Evolutionary conservation across 1,139 yeast genomes (phyloP), one percentile per base, ranked within the genome.

Genomic region (Spencermartinsiella ligniputridi): DNA sequence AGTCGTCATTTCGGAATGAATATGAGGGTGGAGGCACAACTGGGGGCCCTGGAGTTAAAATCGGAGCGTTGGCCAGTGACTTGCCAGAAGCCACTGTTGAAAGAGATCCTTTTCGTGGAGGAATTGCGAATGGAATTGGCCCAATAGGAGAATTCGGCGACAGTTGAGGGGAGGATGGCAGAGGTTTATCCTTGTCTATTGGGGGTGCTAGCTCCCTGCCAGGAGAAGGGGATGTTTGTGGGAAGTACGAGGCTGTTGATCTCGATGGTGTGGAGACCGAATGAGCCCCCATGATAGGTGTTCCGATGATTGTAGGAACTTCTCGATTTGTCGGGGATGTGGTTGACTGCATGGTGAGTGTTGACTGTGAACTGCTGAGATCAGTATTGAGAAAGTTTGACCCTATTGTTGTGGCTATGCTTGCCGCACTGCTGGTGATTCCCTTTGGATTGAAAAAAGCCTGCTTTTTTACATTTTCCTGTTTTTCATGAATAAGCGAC

Each of bases 401-500:
- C 17, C 25, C 18, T 22, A 17, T 18, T 16, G 20, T 22, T 18
- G 9, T 12, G 30, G 2, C 13, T n/a, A 4, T 5, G 13, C 8
- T 6, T 15, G n/a, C 32, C 15, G 32, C 15, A 5, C 13, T 5
- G 15, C 5, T n/a, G 15, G 15, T n/a, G 5, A n/a, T 4, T 6
- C 13, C 15, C 32, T 27, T 39, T 2, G 47, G 46, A 35, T 51
- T 45, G 41, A 40, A 49, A 41, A 50, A 46, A 27, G 50, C 45
- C 41, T 41, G 47, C 33, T 47, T 45, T 36, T 48, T 53, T 22
- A 44, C 20, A 25, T 40, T 29, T 30, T 51, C 50, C 12, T 44
- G 39, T 40, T 52, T 52, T 32, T 62, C 66, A 30, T 54, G 58
- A 21, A 60, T 55, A 46, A 66, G 51, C 15, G 64, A 57, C 44